phyloP scores from a whole-genome alignment of 75 land plant genomes.

The Pinus albicaulis region DNA sequence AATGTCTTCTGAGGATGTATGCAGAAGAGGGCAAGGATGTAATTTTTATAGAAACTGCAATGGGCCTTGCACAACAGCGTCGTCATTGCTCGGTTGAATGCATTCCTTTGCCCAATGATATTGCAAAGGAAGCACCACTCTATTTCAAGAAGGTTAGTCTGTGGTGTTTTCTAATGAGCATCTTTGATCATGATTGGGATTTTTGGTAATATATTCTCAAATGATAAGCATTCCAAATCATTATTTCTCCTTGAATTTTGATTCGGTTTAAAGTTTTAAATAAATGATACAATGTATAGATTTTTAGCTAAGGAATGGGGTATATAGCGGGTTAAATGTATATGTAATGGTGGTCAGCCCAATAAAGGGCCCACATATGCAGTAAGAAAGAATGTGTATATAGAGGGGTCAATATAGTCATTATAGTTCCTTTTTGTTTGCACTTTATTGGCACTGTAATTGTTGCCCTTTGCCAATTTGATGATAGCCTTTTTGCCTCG shows the following conservation, averaged over 20 bases:
- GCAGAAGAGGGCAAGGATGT: slow-evolving; percentile 73
- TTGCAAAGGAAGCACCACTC: slow-evolving; percentile 75
- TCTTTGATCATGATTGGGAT: background rate
- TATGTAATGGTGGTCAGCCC: no score
- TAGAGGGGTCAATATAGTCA: no score
- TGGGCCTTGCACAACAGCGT: slow-evolving; percentile 64
- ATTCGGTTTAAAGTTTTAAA: background rate
- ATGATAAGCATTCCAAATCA: background rate
- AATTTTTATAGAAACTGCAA: slow-evolving; percentile 84
- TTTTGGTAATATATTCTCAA: background rate
- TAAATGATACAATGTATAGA: no score
- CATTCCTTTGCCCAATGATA: slow-evolving; percentile 71
- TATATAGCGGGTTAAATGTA: no score
- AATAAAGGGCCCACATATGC: no score
- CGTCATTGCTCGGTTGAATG: slow-evolving; percentile 95
- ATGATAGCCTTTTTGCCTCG: background rate
- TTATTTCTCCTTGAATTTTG: background rate
- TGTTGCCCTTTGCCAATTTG: no score
- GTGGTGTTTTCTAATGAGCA: background rate
- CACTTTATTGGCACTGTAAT: no score
- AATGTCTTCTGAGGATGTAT: slow-evolving; percentile 94
- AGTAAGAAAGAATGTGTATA: no score
- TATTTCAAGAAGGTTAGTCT: slow-evolving; percentile 89
- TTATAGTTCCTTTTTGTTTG: no score
- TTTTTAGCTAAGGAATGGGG: no score